phyloP scores from a whole-genome alignment of 306 rosid genomes.

The Cucumis cinereus region DNA sequence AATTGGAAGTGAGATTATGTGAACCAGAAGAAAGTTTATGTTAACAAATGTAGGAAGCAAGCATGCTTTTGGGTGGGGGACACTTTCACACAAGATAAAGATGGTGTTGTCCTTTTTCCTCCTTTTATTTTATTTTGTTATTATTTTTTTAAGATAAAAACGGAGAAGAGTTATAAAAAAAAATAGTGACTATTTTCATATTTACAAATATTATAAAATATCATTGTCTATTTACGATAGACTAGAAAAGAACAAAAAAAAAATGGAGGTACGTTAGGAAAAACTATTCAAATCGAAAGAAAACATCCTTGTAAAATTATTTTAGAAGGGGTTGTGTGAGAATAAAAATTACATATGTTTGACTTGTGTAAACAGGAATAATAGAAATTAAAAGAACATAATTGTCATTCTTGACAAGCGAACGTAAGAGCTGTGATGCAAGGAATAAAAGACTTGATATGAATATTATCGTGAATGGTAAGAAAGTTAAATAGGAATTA shows the following conservation, averaged over 20 bases:
- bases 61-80: slow-evolving; percentile 3
- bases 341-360: too few species aligned
- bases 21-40: neutral
- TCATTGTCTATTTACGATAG: too few species aligned
- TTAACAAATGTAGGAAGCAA: neutral
- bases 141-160: neutral
- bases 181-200: too few species aligned
- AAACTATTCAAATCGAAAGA: too few species aligned
- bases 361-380: neutral
- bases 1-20: neutral
- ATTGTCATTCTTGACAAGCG: neutral
- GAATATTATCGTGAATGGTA: neutral
- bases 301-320: too few species aligned
- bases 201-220: too few species aligned
- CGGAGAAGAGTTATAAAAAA: too few species aligned
- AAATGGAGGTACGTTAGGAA: too few species aligned
- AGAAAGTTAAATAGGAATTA: neutral
- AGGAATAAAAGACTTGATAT: neutral
- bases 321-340: too few species aligned
- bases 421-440: neutral
- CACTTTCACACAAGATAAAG: neutral
- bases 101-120: neutral
- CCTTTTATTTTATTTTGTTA: too few species aligned
- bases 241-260: too few species aligned
- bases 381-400: too few species aligned